phyloP scores from a whole-genome alignment of 2,329 filamentous ascomycete species.

The Neofusicoccum laricinum region DNA sequence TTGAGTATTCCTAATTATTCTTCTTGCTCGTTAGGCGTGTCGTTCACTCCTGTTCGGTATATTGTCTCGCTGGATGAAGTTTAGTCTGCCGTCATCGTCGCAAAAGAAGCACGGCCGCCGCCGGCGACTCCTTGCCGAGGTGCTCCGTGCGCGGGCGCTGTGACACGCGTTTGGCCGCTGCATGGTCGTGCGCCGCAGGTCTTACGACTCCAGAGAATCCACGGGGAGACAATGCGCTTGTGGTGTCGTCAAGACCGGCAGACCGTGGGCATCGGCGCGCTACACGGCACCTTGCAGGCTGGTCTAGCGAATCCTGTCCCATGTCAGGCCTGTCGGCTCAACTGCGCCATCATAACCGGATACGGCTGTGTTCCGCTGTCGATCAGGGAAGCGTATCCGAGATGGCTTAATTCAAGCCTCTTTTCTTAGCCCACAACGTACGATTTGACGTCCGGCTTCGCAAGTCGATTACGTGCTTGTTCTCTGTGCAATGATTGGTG shows the following conservation, averaged over 20 bases:
- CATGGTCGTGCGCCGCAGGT: not conserved
- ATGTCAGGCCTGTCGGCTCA: not conserved
- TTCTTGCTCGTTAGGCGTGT: conserved; percentile 6
- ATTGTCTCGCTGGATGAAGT: conserved; percentile 7
- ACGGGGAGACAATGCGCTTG: not conserved
- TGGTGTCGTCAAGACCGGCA: not conserved
- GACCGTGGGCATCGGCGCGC: not conserved
- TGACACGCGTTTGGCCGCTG: not conserved
- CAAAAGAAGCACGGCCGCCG: not conserved
- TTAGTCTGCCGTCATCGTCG: conserved; percentile 7
- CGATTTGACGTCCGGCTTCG: not conserved
- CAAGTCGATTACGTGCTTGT: not conserved
- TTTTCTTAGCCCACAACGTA: not conserved
- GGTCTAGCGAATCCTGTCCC: not conserved
- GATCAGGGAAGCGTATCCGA: conserved; percentile 1
- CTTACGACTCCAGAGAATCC: not conserved
- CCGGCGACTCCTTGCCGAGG: not conserved
- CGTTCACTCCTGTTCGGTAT: not conserved
- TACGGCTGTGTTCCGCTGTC: not conserved
- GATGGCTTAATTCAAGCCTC: not conserved
- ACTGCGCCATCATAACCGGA: conserved; percentile 2
- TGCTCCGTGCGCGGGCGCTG: not conserved
- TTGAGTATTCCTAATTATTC: not conserved
- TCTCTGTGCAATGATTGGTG: not conserved
- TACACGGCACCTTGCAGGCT: not conserved